Evolutionary conservation across 2,329 filamentous ascomycete species (phyloP).

Genomic region (Cladophialophora chaetospira): DNA sequence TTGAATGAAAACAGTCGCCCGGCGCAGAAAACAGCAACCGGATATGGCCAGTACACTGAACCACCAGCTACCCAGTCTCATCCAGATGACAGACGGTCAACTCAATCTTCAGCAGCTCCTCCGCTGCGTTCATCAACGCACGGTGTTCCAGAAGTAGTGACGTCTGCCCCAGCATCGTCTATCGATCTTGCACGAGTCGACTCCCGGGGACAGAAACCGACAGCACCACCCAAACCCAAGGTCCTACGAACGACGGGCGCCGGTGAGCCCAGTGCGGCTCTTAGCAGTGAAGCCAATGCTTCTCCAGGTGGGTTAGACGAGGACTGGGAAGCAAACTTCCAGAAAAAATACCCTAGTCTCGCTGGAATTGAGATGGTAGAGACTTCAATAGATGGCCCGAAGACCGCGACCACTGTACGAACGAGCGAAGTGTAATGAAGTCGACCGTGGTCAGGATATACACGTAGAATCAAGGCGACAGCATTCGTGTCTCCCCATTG

Average conservation of each 20-base stretch:
- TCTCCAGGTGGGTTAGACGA: slow-evolving; percentile 46
- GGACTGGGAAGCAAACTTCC: slow-evolving; percentile 71
- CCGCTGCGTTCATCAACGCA: slow-evolving; percentile 4
- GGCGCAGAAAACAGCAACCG: slow-evolving; percentile 72
- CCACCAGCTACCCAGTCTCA: slow-evolving; percentile 36
- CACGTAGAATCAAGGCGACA: slow-evolving; percentile 9
- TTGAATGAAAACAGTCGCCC: slow-evolving; percentile 74
- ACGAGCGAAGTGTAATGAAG: slow-evolving; percentile 43
- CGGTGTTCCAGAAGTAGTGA: slow-evolving; percentile 9
- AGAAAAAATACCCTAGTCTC: slow-evolving; percentile 82
- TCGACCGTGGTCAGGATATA: slow-evolving; percentile 7
- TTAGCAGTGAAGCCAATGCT: slow-evolving; percentile 34
- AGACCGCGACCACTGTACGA: slow-evolving; percentile 39
- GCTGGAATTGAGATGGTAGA: slow-evolving; percentile 87
- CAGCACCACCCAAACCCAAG: slow-evolving; percentile 63
- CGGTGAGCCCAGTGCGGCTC: slow-evolving; percentile 33
- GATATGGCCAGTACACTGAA: slow-evolving; percentile 85
- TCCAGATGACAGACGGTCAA: slow-evolving; percentile 42
- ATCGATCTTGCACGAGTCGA: slow-evolving; percentile 16
- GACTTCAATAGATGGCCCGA: slow-evolving; percentile 56
- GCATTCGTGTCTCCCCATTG: background rate
- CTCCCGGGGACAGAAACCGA: slow-evolving; percentile 43
- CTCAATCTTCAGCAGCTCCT: slow-evolving; percentile 29
- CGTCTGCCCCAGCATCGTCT: slow-evolving; percentile 27
- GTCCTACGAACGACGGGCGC: slow-evolving; percentile 56